Evolutionary conservation across 495 filamentous ascomycete genomes (phyloP).

Genomic region (Penicillium steckii): DNA sequence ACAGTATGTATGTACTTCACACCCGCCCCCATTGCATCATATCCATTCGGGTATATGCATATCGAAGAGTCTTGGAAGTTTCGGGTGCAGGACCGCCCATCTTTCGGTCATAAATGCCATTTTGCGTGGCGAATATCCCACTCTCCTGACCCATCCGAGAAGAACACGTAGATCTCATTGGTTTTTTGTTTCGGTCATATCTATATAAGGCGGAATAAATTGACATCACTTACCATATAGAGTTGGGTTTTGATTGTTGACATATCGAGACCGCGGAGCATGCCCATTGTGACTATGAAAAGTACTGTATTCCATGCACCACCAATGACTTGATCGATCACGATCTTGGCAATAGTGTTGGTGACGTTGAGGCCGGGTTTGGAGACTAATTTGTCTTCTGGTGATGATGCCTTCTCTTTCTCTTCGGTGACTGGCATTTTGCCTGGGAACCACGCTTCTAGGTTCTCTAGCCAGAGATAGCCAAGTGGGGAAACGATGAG

Average conservation of each 20-base stretch:
- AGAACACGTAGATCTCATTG: not conserved
- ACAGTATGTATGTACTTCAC: not conserved
- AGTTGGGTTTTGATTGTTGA: slow-evolving; percentile 27
- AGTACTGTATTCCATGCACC: slow-evolving; percentile 69
- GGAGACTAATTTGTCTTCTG: slow-evolving; percentile 2
- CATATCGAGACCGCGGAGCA: slow-evolving; percentile 38
- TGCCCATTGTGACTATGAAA: slow-evolving; percentile 58
- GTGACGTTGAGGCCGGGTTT: slow-evolving; percentile 49
- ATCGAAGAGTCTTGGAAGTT: not conserved
- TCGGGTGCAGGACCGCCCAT: not conserved
- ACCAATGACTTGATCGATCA: slow-evolving; percentile 77
- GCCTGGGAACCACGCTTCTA: slow-evolving; percentile 52
- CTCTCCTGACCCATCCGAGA: not conserved
- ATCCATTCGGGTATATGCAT: not conserved
- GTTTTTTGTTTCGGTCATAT: not conserved
- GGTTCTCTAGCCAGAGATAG: slow-evolving; percentile 68
- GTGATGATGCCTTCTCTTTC: slow-evolving; percentile 15
- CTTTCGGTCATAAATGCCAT: not conserved
- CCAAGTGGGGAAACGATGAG: slow-evolving; percentile 72
- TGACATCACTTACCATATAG: slow-evolving; percentile 27
- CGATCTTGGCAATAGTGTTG: slow-evolving; percentile 74
- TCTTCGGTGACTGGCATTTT: slow-evolving; percentile 17
- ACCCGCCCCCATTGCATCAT: not conserved
- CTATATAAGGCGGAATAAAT: not conserved
- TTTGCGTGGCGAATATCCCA: not conserved